Evolutionary conservation across 306 rosid species (phyloP).

Genomic region (Inga laurina): DNA sequence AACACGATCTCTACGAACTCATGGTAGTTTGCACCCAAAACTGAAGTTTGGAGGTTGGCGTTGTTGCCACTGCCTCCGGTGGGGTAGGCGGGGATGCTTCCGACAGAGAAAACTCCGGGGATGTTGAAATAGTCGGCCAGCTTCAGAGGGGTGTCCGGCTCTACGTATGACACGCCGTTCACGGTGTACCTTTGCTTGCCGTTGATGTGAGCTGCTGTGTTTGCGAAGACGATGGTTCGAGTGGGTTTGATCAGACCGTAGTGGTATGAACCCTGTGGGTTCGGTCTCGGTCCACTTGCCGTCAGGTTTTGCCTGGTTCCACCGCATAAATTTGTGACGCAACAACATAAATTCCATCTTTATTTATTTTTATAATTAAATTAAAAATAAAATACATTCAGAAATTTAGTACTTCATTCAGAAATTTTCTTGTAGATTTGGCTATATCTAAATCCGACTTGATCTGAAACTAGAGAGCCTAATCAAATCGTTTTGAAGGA

Average conservation of each 20-base stretch:
- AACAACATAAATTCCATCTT: not conserved
- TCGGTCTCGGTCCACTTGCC: conserved; percentile 82
- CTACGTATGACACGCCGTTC: conserved; percentile 59
- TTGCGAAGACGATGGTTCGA: conserved; percentile 59
- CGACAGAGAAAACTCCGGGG: conserved; percentile 58
- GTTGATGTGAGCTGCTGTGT: conserved; percentile 63
- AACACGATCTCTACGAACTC: conserved; percentile 68
- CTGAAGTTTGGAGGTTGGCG: conserved; percentile 63
- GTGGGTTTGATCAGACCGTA: conserved; percentile 66
- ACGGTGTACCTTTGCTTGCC: conserved; percentile 73
- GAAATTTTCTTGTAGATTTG: not conserved
- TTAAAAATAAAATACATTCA: too few species aligned
- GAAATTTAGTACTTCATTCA: not conserved
- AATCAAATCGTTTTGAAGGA: not conserved
- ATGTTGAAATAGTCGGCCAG: conserved; percentile 69
- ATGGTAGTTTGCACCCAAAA: conserved; percentile 54
- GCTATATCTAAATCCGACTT: not conserved
- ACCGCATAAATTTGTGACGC: not conserved
- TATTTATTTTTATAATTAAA: too few species aligned
- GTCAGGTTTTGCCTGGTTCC: conserved; percentile 56
- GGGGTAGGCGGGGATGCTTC: conserved; percentile 56
- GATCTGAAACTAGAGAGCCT: not conserved
- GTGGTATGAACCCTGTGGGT: conserved; percentile 76
- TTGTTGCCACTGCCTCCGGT: conserved; percentile 37
- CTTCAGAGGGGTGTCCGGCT: conserved; percentile 64